Base-by-base conservation (phyloP, 1,139 yeast genomes). In the Taphrina pruni region DNA sequence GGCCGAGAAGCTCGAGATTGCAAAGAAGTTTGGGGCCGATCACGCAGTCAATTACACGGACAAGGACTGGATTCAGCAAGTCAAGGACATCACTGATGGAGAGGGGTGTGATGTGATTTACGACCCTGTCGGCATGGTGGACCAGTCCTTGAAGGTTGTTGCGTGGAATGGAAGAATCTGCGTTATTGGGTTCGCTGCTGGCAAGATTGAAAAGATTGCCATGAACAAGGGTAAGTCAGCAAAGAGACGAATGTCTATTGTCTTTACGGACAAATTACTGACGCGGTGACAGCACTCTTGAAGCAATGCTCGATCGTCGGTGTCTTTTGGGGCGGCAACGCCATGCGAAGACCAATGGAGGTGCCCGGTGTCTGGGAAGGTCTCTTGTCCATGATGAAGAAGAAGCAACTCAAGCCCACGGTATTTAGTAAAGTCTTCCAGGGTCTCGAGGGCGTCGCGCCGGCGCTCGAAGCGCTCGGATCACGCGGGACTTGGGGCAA, bases 1-100 rank as follows among this genome's bases (percentile, higher is more conserved):
- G n/a, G 41, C 46, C 6, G 66, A 66, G 26, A 66, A 66, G 83
- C 72, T 74, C 21, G 66, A 60, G 50, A 56, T 70, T 20, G 66
- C 69, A 11, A 51, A 52, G 39, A 39, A 52, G 38, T 70, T 54
- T 46, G 72, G 72, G 20, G 72, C 72, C 7, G 72, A 70, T 46
- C 62, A 70, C 54, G 69, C 39, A 17, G 60, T 70, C 32, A 70
- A 70, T 45, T 70, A 70, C 20, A 50, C 71, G 35, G 64, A 66
- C 43, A 65, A 56, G 20, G 70, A 66, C 35, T 70, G 71, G 70
- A 57, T 69, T 20, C 70, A 69, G 35, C 70, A 70, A 51, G 71
- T 70, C 58, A 64, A 65, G 65, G 55, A 58, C 35, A 32, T 68
- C 36, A 62, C 71, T 9, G 50, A 57, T 32, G 65, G 69, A 21